Evolutionary conservation across 1,284 basidiomycete genomes (phyloP).

Genomic region (Ceratobasidium sp.): DNA sequence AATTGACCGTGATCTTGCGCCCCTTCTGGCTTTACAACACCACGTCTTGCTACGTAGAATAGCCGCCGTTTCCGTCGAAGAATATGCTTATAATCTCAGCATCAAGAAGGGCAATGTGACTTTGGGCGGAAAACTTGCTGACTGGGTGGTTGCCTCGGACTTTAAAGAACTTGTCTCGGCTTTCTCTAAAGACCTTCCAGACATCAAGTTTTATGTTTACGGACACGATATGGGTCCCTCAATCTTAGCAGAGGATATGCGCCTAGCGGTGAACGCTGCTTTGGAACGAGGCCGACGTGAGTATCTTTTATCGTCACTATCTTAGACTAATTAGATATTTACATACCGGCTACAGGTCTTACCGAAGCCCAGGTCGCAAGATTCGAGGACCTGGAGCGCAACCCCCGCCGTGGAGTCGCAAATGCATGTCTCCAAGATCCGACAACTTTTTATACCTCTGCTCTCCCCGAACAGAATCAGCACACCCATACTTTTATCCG

Average conservation of each 20-base stretch:
- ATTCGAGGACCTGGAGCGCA: slow-evolving; percentile 58
- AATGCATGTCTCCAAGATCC: slow-evolving; percentile 55
- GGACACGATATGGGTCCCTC: slow-evolving; percentile 58
- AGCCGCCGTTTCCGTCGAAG: slow-evolving; percentile 47
- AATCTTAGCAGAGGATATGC: slow-evolving; percentile 59
- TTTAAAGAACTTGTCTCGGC: slow-evolving; percentile 43
- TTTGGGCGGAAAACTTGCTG: slow-evolving; percentile 40
- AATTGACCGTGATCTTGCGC: slow-evolving; percentile 52
- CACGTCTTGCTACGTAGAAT: slow-evolving; percentile 50
- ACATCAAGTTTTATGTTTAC: slow-evolving; percentile 53
- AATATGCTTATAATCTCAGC: slow-evolving; percentile 51
- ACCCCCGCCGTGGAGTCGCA: slow-evolving; percentile 52
- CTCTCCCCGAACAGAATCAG: slow-evolving; percentile 35
- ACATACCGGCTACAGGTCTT: slow-evolving; percentile 54
- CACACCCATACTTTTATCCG: slow-evolving; percentile 57
- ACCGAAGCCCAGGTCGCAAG: slow-evolving; percentile 56
- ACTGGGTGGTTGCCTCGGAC: slow-evolving; percentile 44
- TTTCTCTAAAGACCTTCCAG: slow-evolving; percentile 48
- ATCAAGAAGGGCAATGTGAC: slow-evolving; percentile 49
- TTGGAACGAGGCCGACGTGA: slow-evolving; percentile 57
- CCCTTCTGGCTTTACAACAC: slow-evolving; percentile 53
- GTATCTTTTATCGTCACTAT: slow-evolving; percentile 52
- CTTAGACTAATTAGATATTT: not conserved
- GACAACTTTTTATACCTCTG: slow-evolving; percentile 52
- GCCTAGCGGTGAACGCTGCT: slow-evolving; percentile 57